A percentile compares a stretch with the other conserved stretches of the same genome.
phyloP scores from a whole-genome alignment of 1,284 basidiomycete genomes.

The Schizophyllum amplum region DNA sequence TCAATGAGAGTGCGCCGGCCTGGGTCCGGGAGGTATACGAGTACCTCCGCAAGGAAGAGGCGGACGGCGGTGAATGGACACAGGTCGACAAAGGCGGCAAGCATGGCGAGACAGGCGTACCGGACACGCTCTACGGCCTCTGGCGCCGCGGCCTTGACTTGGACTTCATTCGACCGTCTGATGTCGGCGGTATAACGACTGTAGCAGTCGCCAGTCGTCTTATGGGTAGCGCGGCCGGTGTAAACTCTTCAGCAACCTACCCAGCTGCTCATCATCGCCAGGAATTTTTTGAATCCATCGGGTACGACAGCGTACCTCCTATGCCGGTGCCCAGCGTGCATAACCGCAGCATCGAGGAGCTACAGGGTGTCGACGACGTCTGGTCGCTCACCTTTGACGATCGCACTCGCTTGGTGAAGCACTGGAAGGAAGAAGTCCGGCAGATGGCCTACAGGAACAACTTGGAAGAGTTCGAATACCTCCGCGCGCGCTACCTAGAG shows the following conservation, averaged over 20 bases:
- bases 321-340: not conserved
- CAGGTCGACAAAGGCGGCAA: slow-evolving; percentile 15
- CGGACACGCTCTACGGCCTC: slow-evolving; percentile 33
- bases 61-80: slow-evolving; percentile 18
- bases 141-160: slow-evolving; percentile 38
- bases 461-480: slow-evolving; percentile 26
- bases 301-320: not conserved
- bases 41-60: slow-evolving; percentile 10
- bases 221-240: not conserved
- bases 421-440: slow-evolving; percentile 26
- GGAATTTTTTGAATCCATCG: not conserved
- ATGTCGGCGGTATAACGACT: not conserved
- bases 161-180: slow-evolving; percentile 32
- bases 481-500: slow-evolving; percentile 20
- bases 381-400: slow-evolving; percentile 18
- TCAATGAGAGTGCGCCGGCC: slow-evolving; percentile 27
- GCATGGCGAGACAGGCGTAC: slow-evolving; percentile 18
- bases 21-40: slow-evolving; percentile 30
- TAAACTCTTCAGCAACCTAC: no score
- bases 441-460: slow-evolving; percentile 23
- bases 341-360: not conserved
- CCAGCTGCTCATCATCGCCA: no score
- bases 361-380: not conserved
- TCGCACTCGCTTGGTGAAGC: slow-evolving; percentile 26
- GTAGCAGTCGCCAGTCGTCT: not conserved